These are phyloP conservation scores for Dictyostelium firmibasis DNA, from an alignment of 78 protist genomes.

Conservation along the genomic window DNA sequence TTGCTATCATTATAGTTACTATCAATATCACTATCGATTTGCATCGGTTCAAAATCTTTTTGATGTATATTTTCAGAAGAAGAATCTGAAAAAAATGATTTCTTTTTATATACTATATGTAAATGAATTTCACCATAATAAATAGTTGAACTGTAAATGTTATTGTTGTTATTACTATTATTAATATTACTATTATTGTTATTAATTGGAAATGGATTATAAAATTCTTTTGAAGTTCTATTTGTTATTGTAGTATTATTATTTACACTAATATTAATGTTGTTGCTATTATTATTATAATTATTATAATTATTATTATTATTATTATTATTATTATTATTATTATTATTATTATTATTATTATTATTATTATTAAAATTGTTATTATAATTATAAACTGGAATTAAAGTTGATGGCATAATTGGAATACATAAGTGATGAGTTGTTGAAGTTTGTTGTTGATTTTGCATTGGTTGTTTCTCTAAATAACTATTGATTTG, in stretches of 20 bases:
- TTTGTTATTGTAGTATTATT: not conserved
- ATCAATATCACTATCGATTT: not conserved
- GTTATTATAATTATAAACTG: not conserved
- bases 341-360: not conserved
- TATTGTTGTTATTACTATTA: not conserved
- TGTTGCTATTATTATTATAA: too few species aligned
- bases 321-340: not conserved
- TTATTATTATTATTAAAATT: not conserved
- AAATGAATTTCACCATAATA: constrained; percentile 2
- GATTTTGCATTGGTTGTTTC: not conserved
- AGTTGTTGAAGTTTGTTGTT: not conserved
- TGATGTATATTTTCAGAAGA: not conserved
- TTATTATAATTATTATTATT: too few species aligned
- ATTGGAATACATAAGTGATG: not conserved
- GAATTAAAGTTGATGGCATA: not conserved
- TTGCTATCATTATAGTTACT: not conserved
- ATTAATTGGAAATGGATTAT: not conserved
- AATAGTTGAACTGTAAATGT: not conserved
- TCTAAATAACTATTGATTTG: not conserved
- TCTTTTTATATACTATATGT: not conserved
- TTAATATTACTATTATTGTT: too few species aligned
- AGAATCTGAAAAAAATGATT: not conserved
- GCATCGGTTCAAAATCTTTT: constrained; percentile 7
- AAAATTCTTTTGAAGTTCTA: not conserved
- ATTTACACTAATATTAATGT: not conserved